Base-by-base conservation (phyloP, 23 red algal species). In the Chondrus crispus region DNA sequence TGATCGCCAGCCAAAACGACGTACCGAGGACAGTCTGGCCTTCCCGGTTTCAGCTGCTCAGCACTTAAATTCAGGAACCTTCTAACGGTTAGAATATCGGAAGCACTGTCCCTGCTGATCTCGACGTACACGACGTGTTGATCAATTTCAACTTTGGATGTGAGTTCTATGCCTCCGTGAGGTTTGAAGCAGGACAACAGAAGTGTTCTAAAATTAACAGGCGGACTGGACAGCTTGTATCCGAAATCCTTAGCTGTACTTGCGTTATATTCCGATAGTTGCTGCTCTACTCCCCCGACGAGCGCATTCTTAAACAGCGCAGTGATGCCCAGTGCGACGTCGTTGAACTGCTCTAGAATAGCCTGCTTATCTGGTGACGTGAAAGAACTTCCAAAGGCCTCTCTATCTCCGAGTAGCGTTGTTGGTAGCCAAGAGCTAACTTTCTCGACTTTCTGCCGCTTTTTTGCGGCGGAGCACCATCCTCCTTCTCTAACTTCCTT, bases 181-280 rank as follows among this genome's bases (percentile, higher is more conserved):
- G 43, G 69, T 41, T 74, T 74, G 32, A 74, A n/a, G 24, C 12
- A 74, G n/a, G 69, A 5, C 7, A 74, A 74, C 9, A 74, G 37
- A 4, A 74, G 22, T 5, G 37, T 39, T 6, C 32, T 18, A 40
- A 74, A 43, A 40, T n/a, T 41, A 35, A 74, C 4, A 32, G 46
- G 26, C 18, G 51, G 74, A 80, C 57, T n/a, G n/a, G n/a, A n/a
- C n/a, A n/a, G 74, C 18, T 80, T 80, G 46, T 80, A 80, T n/a
- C n/a, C n/a, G n/a, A n/a, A n/a, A n/a, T n/a, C n/a, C n/a, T n/a
- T n/a, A n/a, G n/a, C n/a, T n/a, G n/a, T n/a, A n/a, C 38, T 22
- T 35, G 39, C 6, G 46, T 50, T 52, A 37, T 52, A 32, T 53
- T 53, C 13, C 18, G 5, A 30, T 2, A 3, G 1, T 9, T 6